Conservation (phyloP, 257 asterid species). For the Nicotiana sylvestris region DNA sequence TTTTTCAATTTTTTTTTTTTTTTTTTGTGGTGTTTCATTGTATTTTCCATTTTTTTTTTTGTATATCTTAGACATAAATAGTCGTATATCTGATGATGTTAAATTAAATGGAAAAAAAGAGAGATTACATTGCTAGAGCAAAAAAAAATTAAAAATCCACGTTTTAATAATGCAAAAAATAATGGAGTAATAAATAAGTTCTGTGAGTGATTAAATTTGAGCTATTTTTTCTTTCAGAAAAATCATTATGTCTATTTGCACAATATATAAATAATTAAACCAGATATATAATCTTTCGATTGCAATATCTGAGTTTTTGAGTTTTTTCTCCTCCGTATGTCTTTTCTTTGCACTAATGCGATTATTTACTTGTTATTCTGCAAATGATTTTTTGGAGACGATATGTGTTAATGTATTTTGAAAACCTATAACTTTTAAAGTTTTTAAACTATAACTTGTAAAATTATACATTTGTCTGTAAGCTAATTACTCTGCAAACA, state of each 20-base stretch:
- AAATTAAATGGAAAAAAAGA: neutral
- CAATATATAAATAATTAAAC: neutral
- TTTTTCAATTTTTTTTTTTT: neutral
- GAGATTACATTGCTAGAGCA: neutral
- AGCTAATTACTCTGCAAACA: too few relatives aligned
- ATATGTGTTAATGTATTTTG: too few relatives aligned
- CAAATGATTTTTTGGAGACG: too few relatives aligned
- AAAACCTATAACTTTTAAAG: too few relatives aligned
- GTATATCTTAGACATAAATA: neutral
- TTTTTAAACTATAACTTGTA: too few relatives aligned
- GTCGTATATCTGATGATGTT: neutral
- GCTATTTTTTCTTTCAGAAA: too few relatives aligned
- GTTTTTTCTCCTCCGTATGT: neutral
- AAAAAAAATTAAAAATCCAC: neutral
- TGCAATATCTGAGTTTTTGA: neutral
- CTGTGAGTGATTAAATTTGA: neutral
- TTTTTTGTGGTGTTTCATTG: neutral
- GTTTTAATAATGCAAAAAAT: neutral
- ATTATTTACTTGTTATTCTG: too few relatives aligned
- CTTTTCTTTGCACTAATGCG: neutral
- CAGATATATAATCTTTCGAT: neutral
- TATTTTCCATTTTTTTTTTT: neutral
- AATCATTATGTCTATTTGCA: neutral
- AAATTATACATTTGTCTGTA: too few relatives aligned
- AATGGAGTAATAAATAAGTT: neutral